These are phyloP conservation scores for Cyberlindnera euphorbiae DNA, from an alignment of 805 yeast species.

Conservation along the genomic window DNA sequence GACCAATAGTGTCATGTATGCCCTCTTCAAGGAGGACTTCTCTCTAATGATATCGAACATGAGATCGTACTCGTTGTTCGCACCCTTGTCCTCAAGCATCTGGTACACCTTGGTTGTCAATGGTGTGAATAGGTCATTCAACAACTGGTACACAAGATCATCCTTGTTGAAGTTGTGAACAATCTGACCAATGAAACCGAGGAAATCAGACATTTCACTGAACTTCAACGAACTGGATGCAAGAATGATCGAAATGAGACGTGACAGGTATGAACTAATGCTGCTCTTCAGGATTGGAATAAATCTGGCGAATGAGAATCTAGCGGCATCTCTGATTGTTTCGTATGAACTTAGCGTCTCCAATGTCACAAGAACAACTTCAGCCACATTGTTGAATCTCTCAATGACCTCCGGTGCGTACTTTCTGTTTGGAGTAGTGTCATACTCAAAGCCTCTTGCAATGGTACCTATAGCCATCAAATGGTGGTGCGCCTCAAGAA, in stretches of 20 bases:
- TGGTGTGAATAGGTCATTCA: slow-evolving; percentile 73
- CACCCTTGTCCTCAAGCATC: slow-evolving; percentile 40
- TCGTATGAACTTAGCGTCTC: slow-evolving; percentile 67
- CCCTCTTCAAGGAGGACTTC: slow-evolving; percentile 58
- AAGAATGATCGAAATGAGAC: slow-evolving; percentile 65
- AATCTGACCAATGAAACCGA: slow-evolving; percentile 84
- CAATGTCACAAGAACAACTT: slow-evolving; percentile 77
- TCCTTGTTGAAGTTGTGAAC: slow-evolving; percentile 70
- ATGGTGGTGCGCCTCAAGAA: slow-evolving; percentile 79
- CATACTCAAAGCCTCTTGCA: slow-evolving; percentile 68
- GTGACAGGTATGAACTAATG: slow-evolving; percentile 53
- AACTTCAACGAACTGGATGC: slow-evolving; percentile 51
- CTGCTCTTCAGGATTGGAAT: slow-evolving; percentile 63
- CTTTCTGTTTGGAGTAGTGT: slow-evolving; percentile 28
- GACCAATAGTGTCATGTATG: slow-evolving; percentile 65
- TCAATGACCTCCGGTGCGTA: slow-evolving; percentile 35
- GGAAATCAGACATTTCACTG: slow-evolving; percentile 71
- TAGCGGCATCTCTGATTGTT: slow-evolving; percentile 74
- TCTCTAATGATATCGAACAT: slow-evolving; percentile 64
- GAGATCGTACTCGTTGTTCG: slow-evolving; percentile 31
- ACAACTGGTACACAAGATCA: slow-evolving; percentile 63
- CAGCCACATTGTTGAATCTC: slow-evolving; percentile 65
- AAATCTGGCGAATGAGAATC: slow-evolving; percentile 84
- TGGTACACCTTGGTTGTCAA: slow-evolving; percentile 58
- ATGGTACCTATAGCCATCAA: slow-evolving; percentile 87